These are phyloP conservation scores for Trichoderma brevicompactum DNA, from an alignment of 2,329 filamentous ascomycete species.

Conservation along the genomic window DNA sequence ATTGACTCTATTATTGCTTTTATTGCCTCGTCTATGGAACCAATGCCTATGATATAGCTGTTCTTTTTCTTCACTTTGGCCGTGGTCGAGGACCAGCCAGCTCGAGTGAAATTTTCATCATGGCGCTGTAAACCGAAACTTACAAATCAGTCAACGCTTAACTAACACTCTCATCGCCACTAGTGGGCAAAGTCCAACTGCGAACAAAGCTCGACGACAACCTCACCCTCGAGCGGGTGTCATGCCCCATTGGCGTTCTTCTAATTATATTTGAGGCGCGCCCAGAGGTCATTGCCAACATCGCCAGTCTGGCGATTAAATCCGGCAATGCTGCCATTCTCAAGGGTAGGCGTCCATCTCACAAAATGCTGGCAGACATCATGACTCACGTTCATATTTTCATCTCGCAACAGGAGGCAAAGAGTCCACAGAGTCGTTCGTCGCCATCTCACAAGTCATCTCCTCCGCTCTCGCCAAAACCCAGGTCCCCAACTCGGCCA, in stretches of 20 bases:
- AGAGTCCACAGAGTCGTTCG: constrained; percentile 93
- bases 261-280: constrained; percentile 98
- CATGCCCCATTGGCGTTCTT: constrained; percentile 94
- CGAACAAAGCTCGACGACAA: constrained; percentile 86
- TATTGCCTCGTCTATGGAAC: background rate
- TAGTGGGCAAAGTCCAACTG: constrained; percentile 83
- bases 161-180: background rate
- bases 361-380: background rate
- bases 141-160: background rate
- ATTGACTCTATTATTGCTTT: background rate
- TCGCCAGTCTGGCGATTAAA: constrained; percentile 92
- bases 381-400: background rate
- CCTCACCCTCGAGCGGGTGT: constrained; percentile 82
- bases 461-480: constrained; percentile 74
- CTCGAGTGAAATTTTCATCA: background rate
- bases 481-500: constrained; percentile 78
- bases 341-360: constrained; percentile 64
- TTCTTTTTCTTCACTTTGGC: background rate
- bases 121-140: background rate
- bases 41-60: background rate
- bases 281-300: constrained; percentile 97
- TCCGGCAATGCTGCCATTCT: constrained; percentile 96
- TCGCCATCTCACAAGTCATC: constrained; percentile 85
- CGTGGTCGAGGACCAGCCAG: background rate
- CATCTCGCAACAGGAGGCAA: constrained; percentile 70